These are phyloP conservation scores for Colletotrichum salicis DNA, from an alignment of 2,329 filamentous ascomycete genomes.

Conservation along the genomic window DNA sequence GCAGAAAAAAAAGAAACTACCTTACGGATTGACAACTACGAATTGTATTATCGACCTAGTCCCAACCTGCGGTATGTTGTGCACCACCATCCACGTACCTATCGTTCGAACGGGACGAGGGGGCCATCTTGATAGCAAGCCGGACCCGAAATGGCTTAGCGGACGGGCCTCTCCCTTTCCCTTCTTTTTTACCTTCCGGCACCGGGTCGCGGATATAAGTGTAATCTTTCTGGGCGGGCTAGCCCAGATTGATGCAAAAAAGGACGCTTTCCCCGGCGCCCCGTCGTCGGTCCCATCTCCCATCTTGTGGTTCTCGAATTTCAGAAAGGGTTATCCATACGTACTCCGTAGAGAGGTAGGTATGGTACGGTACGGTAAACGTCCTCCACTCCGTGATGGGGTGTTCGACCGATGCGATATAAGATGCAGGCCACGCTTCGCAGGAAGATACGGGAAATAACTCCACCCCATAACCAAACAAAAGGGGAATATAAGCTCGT, in stretches of 20 bases:
- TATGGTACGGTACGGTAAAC: no score
- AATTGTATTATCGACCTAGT: background rate
- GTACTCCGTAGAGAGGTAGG: background rate
- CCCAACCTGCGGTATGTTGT: background rate
- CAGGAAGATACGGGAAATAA: background rate
- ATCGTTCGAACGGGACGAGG: background rate
- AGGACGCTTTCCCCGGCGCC: slow-evolving; percentile 19
- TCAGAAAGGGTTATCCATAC: background rate
- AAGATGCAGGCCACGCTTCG: background rate
- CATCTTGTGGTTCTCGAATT: background rate
- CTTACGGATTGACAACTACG: background rate
- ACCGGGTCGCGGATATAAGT: slow-evolving; percentile 17
- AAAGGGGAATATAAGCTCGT: background rate
- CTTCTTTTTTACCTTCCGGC: slow-evolving; percentile 16
- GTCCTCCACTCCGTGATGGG: background rate
- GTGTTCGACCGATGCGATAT: background rate
- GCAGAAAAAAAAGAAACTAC: background rate
- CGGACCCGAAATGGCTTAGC: slow-evolving; percentile 28
- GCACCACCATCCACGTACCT: background rate
- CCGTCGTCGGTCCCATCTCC: slow-evolving; percentile 9
- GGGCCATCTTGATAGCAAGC: slow-evolving; percentile 18
- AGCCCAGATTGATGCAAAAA: slow-evolving; percentile 1
- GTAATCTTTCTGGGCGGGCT: background rate
- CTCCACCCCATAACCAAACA: background rate
- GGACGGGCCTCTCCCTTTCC: slow-evolving; percentile 24